phyloP scores from a whole-genome alignment of 2,329 filamentous ascomycete species.

The Nemania serpens region DNA sequence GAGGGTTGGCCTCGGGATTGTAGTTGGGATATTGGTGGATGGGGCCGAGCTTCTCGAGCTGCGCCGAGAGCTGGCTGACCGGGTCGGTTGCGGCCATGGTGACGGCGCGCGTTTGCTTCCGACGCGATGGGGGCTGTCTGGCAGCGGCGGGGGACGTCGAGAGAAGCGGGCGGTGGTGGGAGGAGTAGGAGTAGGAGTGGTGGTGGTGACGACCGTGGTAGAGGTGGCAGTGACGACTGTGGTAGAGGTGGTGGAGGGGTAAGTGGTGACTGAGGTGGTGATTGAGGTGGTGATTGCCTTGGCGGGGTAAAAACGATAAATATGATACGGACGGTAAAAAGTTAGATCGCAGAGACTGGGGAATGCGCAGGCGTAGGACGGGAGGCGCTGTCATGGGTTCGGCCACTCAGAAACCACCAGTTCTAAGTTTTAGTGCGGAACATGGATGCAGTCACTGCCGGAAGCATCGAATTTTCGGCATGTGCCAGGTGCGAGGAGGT shows the following conservation, averaged over 20 bases:
- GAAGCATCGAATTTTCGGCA: background rate
- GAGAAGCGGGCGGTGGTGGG: background rate
- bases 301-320: conserved; percentile 23
- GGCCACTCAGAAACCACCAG: conserved; percentile 14
- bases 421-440: background rate
- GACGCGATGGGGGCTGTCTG: too few relatives aligned
- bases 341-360: conserved; percentile 21
- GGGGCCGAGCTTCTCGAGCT: conserved; percentile 34
- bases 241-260: background rate
- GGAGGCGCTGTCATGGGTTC: conserved; percentile 15
- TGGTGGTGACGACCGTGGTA: background rate
- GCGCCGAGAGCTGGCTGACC: conserved; percentile 32
- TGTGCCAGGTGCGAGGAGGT: background rate
- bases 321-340: background rate
- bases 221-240: background rate
- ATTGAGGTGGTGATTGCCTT: conserved; percentile 8
- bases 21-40: conserved; percentile 57
- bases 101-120: conserved; percentile 22
- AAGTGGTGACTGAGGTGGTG: background rate
- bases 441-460: background rate
- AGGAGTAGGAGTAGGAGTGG: background rate
- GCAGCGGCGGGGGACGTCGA: background rate
- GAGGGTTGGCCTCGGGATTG: conserved; percentile 72
- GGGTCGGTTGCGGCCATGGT: conserved; percentile 33
- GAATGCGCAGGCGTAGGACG: conserved; percentile 11